phyloP scores from a whole-genome alignment of 2,329 filamentous ascomycete genomes.

The Leptographium wingfieldii region DNA sequence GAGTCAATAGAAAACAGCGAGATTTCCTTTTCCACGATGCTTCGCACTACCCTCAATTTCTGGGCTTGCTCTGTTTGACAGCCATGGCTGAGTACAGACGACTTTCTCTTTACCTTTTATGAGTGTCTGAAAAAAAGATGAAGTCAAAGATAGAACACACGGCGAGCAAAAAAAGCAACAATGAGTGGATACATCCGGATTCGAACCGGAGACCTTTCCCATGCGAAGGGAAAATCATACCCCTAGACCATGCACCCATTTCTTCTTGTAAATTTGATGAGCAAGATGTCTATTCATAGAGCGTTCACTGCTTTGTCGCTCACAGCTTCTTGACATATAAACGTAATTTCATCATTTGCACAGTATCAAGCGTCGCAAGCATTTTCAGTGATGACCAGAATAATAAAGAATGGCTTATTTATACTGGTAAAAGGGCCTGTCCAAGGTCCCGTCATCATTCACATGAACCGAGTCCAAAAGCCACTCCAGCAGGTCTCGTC shows the following conservation, averaged over 20 bases:
- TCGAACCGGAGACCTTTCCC: constrained; percentile 2
- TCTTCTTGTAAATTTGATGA: too few relatives aligned
- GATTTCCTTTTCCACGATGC: too few relatives aligned
- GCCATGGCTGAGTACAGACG: too few relatives aligned
- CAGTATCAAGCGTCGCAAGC: neutral
- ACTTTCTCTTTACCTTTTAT: too few relatives aligned
- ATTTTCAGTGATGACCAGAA: neutral
- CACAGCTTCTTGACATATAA: neutral
- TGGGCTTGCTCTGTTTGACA: too few relatives aligned
- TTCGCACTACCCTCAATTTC: too few relatives aligned
- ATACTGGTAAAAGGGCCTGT: neutral
- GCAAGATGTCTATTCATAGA: too few relatives aligned
- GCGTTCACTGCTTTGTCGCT: too few relatives aligned
- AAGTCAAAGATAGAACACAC: neutral
- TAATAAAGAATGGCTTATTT: neutral
- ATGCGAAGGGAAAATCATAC: constrained; percentile 3
- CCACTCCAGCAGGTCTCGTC: neutral
- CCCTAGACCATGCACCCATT: constrained; percentile 1
- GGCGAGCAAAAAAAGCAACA: neutral
- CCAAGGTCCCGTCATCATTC: neutral
- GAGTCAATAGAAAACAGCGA: too few relatives aligned
- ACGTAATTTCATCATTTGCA: neutral
- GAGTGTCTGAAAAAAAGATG: too few relatives aligned
- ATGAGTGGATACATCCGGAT: neutral
- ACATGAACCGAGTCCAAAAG: neutral